Conservation (phyloP, 495 filamentous ascomycete genomes). For the Aeminium ludgeri region DNA sequence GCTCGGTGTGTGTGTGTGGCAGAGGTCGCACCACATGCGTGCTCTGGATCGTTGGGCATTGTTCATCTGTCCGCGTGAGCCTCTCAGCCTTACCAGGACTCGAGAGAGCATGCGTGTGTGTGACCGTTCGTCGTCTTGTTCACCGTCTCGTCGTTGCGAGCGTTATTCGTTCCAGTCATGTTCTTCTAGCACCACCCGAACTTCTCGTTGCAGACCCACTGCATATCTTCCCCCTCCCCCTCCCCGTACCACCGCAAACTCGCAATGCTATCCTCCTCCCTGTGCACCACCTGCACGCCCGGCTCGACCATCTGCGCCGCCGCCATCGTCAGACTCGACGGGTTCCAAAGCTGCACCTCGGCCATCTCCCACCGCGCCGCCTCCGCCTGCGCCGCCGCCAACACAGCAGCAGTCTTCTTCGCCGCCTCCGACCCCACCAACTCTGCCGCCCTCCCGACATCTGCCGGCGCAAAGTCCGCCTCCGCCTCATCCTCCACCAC, state of each 20-base stretch:
- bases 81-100: no score
- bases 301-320: slow-evolving; percentile 40
- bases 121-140: no score
- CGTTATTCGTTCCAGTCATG: no score
- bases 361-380: slow-evolving; percentile 42
- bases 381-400: slow-evolving; percentile 37
- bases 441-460: slow-evolving; percentile 17
- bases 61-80: no score
- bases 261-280: slow-evolving; percentile 46
- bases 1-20: no score
- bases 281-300: slow-evolving; percentile 35
- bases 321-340: slow-evolving; percentile 35
- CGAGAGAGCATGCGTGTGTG: no score
- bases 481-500: slow-evolving; percentile 45
- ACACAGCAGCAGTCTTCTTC: slow-evolving; percentile 32
- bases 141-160: no score
- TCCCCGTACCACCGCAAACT: slow-evolving; percentile 48
- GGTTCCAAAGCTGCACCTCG: slow-evolving; percentile 50
- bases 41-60: no score
- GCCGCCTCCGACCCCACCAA: background rate
- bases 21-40: no score
- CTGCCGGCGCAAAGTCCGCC: slow-evolving; percentile 23
- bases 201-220: slow-evolving; percentile 87
- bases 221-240: slow-evolving; percentile 39
- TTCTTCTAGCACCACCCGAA: slow-evolving; percentile 71